Conservation (phyloP, 495 filamentous ascomycete species). For the Penicillium crystallinum region DNA sequence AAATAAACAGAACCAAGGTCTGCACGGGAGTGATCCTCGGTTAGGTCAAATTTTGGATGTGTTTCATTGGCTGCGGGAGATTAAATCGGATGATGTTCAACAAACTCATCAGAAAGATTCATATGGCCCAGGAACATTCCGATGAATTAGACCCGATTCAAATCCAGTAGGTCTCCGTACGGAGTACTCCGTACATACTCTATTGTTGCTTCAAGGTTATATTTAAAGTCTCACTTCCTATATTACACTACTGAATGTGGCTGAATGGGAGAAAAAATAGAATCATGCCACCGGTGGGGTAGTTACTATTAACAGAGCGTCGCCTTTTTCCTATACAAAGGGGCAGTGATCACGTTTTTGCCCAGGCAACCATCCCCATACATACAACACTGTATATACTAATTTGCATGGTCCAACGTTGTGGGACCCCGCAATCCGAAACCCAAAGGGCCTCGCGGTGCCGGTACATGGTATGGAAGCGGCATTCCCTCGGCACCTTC, state of each 20-base stretch:
- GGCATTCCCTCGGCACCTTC: background rate
- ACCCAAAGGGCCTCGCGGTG: background rate
- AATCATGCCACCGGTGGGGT: background rate
- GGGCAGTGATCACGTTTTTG: background rate
- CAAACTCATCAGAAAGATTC: background rate
- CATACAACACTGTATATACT: too few relatives aligned
- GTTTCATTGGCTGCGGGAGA: background rate
- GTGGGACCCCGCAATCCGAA: background rate
- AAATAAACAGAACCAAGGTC: constrained; percentile 2
- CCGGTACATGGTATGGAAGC: background rate
- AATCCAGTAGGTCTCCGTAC: too few relatives aligned
- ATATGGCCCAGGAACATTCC: too few relatives aligned
- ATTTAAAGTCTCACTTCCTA: background rate
- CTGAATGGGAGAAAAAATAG: background rate
- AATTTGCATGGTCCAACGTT: too few relatives aligned
- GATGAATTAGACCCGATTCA: too few relatives aligned
- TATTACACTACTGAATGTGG: background rate
- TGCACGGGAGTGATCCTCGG: background rate
- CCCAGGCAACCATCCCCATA: background rate
- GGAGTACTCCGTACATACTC: too few relatives aligned
- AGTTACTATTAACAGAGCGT: background rate
- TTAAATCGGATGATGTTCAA: background rate
- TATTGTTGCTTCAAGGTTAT: too few relatives aligned
- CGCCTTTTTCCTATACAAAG: background rate
- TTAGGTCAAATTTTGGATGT: background rate